These are phyloP conservation scores for Colletotrichum gloeosporioides DNA, from an alignment of 2,329 filamentous ascomycete genomes.

Conservation along the genomic window DNA sequence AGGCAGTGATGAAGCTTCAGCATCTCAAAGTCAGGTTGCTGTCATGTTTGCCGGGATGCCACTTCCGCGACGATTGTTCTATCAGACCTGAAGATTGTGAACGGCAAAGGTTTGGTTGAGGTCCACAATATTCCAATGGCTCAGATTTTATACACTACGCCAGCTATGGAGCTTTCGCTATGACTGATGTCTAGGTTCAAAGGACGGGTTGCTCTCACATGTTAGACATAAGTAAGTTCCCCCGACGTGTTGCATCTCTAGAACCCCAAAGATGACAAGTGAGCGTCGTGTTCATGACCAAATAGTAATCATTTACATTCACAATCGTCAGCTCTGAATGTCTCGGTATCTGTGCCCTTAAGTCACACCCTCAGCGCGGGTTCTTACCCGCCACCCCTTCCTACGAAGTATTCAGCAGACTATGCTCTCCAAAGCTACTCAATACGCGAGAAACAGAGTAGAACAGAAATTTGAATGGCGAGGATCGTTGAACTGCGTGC, in stretches of 20 bases:
- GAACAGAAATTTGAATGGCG: accelerated
- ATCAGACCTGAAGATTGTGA: neutral
- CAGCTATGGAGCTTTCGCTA: neutral
- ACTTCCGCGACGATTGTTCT: accelerated
- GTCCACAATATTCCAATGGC: accelerated
- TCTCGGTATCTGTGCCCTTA: accelerated
- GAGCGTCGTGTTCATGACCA: too few relatives aligned
- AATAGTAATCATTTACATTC: too few relatives aligned
- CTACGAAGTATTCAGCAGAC: neutral
- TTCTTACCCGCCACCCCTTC: too few relatives aligned
- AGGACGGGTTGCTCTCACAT: accelerated
- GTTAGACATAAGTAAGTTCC: neutral
- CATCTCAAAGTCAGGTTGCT: neutral
- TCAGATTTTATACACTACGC: neutral
- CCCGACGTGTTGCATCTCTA: neutral
- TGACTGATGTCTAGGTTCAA: neutral
- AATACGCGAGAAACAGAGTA: neutral
- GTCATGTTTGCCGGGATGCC: neutral
- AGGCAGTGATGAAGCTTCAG: neutral
- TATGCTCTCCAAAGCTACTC: accelerated
- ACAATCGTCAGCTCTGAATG: accelerated
- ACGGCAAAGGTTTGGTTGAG: neutral
- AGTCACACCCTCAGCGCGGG: too few relatives aligned
- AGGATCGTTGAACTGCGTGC: accelerated
- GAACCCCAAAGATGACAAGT: neutral